phyloP scores from a whole-genome alignment of 257 asterid genomes.

The Solanum microdontum region DNA sequence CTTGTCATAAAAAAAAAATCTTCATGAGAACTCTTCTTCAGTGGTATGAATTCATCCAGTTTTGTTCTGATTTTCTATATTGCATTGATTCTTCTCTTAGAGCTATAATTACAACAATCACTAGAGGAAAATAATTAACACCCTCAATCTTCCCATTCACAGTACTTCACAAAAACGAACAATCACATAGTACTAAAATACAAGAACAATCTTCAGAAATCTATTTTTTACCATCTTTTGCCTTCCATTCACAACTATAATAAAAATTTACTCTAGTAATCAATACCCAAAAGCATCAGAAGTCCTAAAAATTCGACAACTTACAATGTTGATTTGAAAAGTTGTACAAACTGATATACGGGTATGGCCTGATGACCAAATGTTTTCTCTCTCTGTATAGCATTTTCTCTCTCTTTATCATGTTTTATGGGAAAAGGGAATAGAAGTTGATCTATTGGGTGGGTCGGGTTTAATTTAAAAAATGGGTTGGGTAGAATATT shows the following conservation, averaged over 20 bases:
- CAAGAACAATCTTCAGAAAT: background rate
- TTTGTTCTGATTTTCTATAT: slow-evolving; percentile 14
- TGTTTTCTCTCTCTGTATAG: background rate
- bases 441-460: background rate
- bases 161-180: background rate
- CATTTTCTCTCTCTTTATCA: background rate
- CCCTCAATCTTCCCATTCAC: background rate
- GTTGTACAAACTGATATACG: background rate
- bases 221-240: background rate
- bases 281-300: background rate
- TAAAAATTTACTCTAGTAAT: background rate
- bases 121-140: background rate
- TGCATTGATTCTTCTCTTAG: slow-evolving; percentile 28
- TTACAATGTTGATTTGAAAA: background rate
- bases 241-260: background rate
- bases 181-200: background rate
- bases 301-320: background rate
- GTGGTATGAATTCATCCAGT: slow-evolving; percentile 70
- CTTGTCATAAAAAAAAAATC: background rate
- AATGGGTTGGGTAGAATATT: background rate
- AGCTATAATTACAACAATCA: slow-evolving; percentile 32
- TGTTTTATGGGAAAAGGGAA: background rate
- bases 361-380: background rate
- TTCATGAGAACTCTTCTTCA: slow-evolving; percentile 20
- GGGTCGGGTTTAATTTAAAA: background rate